Base-by-base conservation (phyloP, 129 eudicot species). In the Centrapalus pauciflorus region DNA sequence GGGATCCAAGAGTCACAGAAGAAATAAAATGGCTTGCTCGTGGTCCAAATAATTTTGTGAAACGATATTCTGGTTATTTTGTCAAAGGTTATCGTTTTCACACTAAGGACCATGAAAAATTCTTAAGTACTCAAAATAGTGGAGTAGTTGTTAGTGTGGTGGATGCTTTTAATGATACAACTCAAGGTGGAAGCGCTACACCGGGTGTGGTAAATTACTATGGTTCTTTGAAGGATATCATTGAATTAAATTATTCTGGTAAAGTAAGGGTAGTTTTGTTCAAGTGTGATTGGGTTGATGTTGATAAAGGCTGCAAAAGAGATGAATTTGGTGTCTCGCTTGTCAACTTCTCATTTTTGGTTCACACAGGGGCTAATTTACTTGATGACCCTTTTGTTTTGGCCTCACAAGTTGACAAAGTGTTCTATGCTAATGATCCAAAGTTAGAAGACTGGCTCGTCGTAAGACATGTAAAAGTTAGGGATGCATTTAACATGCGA, bases 81-180 rank as follows among this genome's bases (percentile, higher is more conserved):
- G n/a, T n/a, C n/a, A n/a, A n/a, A n/a, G n/a, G n/a, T n/a, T n/a
- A n/a, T n/a, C n/a, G n/a, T n/a, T n/a, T n/a, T n/a, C n/a, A n/a
- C n/a, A n/a, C n/a, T n/a, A n/a, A n/a, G n/a, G 40, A 56, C 0
- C 38, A 14, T 5, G 63, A 26, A 17, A 56, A 13, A 5, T 27
- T 12, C 8, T 17, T 56, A 10, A 56, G 14, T 27, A 26, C 63
- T 10, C 63, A 56, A 14, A 56, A 56, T n/a, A 56, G 63, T 56
- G 63, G 63, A 1, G 63, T 56, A 3, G 63, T 52, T 27, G 63
- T 56, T 29, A 56, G 9, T 13, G 63, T 56, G 40, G 63, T 27
- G 40, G 63, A 29, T 56, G 63, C 23, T 13, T 1, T 13, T 52
- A 2, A 10, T 23, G n/a, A 12, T 21, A 2, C n/a, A n/a, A n/a